Conservation (phyloP, 208 protist species). For the Histomonas meleagridis region DNA sequence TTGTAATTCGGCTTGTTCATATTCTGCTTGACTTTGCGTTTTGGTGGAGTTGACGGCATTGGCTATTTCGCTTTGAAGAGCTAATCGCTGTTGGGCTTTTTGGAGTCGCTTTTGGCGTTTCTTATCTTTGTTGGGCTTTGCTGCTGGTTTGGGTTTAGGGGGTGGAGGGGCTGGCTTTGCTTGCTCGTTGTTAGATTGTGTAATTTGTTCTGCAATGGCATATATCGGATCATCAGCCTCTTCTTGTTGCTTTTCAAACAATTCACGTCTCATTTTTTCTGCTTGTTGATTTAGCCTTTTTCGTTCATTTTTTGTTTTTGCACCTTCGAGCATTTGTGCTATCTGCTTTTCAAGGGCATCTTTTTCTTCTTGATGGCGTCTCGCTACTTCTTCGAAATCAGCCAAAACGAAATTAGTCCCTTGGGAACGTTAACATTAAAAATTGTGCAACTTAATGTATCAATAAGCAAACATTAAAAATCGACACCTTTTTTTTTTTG, state of each 20-base stretch:
- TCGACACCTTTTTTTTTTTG: too few relatives aligned
- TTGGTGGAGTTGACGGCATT: too few relatives aligned
- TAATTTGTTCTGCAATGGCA: neutral
- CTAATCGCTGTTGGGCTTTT: neutral
- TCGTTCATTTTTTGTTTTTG: neutral
- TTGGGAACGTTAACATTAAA: too few relatives aligned
- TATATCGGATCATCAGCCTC: neutral
- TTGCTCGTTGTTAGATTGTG: too few relatives aligned
- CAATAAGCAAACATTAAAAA: too few relatives aligned
- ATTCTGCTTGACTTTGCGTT: neutral
- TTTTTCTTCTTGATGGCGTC: neutral
- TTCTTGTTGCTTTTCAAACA: conserved; percentile 19
- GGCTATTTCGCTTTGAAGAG: neutral
- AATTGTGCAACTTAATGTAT: too few relatives aligned
- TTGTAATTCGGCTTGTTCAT: neutral
- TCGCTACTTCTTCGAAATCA: too few relatives aligned
- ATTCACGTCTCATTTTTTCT: neutral
- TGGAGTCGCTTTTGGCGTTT: neutral
- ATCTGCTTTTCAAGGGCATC: neutral
- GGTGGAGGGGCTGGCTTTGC: neutral
- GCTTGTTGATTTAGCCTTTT: conserved; percentile 24
- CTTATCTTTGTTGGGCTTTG: neutral
- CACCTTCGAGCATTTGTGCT: neutral
- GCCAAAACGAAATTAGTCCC: too few relatives aligned
- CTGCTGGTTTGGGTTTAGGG: neutral